Evolutionary conservation across 371 early-diverging fungal genomes (phyloP).

Genomic region (Mortierella sp.): DNA sequence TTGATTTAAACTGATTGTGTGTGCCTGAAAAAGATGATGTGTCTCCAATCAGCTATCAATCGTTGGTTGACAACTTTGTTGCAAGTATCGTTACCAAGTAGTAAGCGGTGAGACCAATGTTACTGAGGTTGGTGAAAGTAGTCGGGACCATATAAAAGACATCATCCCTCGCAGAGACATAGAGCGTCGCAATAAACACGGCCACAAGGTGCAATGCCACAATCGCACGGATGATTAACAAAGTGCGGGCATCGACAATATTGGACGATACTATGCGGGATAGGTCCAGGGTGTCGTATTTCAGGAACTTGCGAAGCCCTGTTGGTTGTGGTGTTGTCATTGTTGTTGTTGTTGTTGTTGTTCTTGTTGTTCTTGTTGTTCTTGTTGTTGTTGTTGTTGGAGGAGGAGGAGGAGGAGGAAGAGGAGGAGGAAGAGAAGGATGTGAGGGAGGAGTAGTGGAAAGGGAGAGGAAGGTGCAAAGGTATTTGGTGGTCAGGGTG

Average conservation of each 20-base stretch:
- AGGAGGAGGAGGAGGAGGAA: too few relatives aligned
- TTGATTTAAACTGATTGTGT: not conserved
- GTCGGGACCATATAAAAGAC: conserved; percentile 58
- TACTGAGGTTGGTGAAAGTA: conserved; percentile 56
- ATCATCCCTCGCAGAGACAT: conserved; percentile 49
- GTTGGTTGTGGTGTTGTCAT: not conserved
- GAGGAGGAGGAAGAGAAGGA: not conserved
- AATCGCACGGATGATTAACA: conserved; percentile 30
- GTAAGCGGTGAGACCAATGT: conserved; percentile 55
- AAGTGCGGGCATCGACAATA: conserved; percentile 31
- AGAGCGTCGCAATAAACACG: conserved; percentile 54
- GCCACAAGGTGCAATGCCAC: conserved; percentile 41
- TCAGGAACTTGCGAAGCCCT: conserved; percentile 28
- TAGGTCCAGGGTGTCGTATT: conserved; percentile 37
- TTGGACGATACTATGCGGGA: conserved; percentile 45
- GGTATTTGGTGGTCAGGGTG: not conserved
- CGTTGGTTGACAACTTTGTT: not conserved
- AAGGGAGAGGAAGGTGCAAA: too few relatives aligned
- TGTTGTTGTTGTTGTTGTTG: conserved; percentile 4
- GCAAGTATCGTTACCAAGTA: conserved; percentile 37
- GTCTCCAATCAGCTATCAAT: too few relatives aligned
- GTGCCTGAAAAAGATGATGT: not conserved
- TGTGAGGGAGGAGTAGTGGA: not conserved
- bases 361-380: not conserved
- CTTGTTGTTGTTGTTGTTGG: conserved; percentile 1